Evolutionary conservation across 2,329 filamentous ascomycete genomes (phyloP).

Genomic region (Cadophora malorum): DNA sequence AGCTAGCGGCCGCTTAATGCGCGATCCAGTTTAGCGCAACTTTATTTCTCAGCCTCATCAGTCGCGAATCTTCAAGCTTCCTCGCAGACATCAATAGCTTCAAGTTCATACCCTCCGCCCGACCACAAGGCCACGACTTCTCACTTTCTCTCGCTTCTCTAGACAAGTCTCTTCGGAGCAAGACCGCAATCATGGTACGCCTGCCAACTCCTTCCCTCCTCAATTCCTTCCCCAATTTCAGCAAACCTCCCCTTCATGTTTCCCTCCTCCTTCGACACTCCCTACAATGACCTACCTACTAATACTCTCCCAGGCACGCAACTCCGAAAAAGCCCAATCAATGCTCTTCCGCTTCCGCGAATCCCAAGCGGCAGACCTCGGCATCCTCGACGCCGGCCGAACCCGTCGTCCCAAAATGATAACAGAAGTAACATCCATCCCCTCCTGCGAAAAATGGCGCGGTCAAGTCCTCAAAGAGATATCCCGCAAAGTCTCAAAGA

Average conservation of each 20-base stretch:
- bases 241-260: neutral
- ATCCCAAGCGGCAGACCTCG: slow-evolving; percentile 92
- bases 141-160: neutral
- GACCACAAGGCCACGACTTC: neutral
- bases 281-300: too few species aligned
- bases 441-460: slow-evolving; percentile 95
- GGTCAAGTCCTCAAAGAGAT: slow-evolving; percentile 98
- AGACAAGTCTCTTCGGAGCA: slow-evolving; percentile 13
- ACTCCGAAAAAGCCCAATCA: slow-evolving; percentile 97
- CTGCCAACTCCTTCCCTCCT: neutral
- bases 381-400: slow-evolving; percentile 92
- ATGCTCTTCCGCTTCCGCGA: slow-evolving; percentile 99
- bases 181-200: slow-evolving; percentile 42
- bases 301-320: slow-evolving; percentile 72
- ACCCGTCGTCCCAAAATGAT: slow-evolving; percentile 91
- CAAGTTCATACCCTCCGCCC: neutral
- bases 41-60: slow-evolving; percentile 20
- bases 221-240: too few species aligned
- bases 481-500: slow-evolving; percentile 92
- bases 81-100: slow-evolving; percentile 8
- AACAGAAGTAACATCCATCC: slow-evolving; percentile 83
- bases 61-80: slow-evolving; percentile 17
- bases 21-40: neutral
- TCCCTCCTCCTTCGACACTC: neutral
- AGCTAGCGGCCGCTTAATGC: slow-evolving; percentile 27